Conservation (phyloP, 768 basidiomycete genomes). For the Cystobasidium tubakii region DNA sequence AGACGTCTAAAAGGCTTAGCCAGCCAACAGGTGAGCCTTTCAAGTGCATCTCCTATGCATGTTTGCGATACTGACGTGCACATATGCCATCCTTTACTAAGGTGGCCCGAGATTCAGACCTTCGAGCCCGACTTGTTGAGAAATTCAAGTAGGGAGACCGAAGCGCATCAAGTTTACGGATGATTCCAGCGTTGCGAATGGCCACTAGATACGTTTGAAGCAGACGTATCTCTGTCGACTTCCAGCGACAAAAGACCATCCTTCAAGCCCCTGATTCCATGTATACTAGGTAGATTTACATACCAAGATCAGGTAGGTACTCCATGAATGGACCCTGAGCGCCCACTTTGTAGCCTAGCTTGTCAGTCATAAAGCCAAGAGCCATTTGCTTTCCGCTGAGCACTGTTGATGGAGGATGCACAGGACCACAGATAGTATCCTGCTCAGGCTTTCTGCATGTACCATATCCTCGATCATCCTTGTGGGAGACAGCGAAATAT, state of each 20-base stretch:
- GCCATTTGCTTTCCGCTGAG: too few species aligned
- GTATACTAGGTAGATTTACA: too few species aligned
- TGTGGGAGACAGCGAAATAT: too few species aligned
- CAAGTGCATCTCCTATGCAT: not conserved
- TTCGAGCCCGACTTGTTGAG: not conserved
- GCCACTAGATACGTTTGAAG: not conserved
- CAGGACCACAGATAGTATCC: too few species aligned
- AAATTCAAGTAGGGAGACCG: not conserved
- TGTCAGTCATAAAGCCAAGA: too few species aligned
- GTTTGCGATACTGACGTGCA: not conserved
- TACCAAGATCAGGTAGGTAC: too few species aligned
- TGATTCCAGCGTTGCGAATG: not conserved
- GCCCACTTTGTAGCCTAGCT: too few species aligned
- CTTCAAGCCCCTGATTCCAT: too few species aligned
- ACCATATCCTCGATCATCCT: not conserved
- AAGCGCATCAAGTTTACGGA: not conserved
- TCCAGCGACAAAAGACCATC: too few species aligned
- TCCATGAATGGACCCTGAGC: too few species aligned
- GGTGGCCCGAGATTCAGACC: not conserved
- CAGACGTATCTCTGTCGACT: not conserved
- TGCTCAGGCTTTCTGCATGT: too few species aligned
- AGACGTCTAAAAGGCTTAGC: not conserved
- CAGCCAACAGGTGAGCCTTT: not conserved
- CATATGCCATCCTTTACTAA: not conserved
- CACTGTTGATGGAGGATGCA: too few species aligned